These are phyloP conservation scores for Tuctoria greenei DNA, from an alignment of 176 grass and related monocot species.

Conservation along the genomic window DNA sequence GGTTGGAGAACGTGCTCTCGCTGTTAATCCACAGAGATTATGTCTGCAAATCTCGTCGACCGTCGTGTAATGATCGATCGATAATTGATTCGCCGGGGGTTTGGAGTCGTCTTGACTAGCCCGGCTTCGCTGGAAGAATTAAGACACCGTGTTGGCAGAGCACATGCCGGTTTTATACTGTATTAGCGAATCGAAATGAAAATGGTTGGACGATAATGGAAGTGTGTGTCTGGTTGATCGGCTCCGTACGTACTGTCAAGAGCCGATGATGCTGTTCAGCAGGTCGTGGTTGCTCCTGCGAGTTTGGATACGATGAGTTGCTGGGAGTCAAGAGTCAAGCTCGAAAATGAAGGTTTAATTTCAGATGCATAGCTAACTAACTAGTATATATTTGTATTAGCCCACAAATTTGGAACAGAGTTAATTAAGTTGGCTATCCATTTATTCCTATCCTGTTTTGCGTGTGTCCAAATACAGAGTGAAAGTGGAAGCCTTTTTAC, in stretches of 20 bases:
- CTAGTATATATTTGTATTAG: background rate
- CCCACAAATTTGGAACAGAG: background rate
- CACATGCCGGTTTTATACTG: background rate
- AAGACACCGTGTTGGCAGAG: background rate
- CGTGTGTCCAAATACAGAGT: background rate
- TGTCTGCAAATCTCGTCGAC: background rate
- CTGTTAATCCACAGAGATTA: constrained; percentile 16
- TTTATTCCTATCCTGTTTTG: background rate
- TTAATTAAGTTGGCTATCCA: background rate
- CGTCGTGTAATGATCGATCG: background rate
- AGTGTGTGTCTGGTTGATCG: background rate
- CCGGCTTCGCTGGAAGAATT: background rate
- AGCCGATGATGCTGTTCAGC: background rate
- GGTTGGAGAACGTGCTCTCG: background rate
- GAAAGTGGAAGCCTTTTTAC: no score
- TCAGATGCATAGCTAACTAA: background rate
- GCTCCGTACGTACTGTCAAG: background rate
- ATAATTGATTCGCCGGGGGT: background rate
- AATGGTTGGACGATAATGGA: background rate
- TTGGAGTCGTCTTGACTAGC: background rate
- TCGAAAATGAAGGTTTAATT: background rate
- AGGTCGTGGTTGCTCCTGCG: background rate
- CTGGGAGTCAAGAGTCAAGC: background rate
- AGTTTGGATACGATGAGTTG: background rate
- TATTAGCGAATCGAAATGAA: background rate